A percentile compares a stretch with the other conserved stretches of the same genome.
These are phyloP conservation scores for Gautieria morchelliformis DNA, from an alignment of 768 basidiomycete species.

Conservation along the genomic window DNA sequence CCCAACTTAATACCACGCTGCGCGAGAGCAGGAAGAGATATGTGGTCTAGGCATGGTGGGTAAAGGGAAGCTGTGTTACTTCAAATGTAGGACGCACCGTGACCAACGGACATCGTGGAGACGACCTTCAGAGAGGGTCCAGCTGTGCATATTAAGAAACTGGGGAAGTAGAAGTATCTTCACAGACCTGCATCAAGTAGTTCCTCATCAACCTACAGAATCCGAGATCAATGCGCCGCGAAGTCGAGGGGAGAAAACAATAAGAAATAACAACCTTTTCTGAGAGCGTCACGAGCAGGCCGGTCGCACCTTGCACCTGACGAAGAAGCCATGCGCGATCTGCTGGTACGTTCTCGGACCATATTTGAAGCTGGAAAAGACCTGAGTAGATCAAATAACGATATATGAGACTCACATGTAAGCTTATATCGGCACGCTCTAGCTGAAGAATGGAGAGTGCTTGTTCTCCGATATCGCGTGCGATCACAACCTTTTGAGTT, in stretches of 20 bases:
- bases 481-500: slow-evolving; percentile 3
- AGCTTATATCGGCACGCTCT: background rate
- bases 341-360: slow-evolving; percentile 2
- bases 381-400: background rate
- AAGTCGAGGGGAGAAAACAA: slow-evolving; percentile 10
- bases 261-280: slow-evolving; percentile 46
- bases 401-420: background rate
- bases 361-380: slow-evolving; percentile 2
- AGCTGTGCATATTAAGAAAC: slow-evolving; percentile 31
- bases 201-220: slow-evolving; percentile 57
- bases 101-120: slow-evolving; percentile 90
- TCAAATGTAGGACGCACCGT: slow-evolving; percentile 40
- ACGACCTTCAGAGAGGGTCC: slow-evolving; percentile 70
- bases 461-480: slow-evolving; percentile 6
- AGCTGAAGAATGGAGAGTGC: slow-evolving; percentile 5
- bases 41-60: slow-evolving; percentile 55
- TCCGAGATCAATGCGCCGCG: background rate
- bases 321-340: slow-evolving; percentile 65
- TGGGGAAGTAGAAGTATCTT: no score
- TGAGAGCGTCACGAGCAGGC: slow-evolving; percentile 48
- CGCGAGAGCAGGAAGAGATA: slow-evolving; percentile 51
- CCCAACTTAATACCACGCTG: slow-evolving; percentile 64
- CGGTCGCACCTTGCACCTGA: slow-evolving; percentile 57
- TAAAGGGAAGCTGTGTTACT: background rate
- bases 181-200: slow-evolving; percentile 46